Conservation (phyloP, 306 rosid species). For the Rubus parviflorus region DNA sequence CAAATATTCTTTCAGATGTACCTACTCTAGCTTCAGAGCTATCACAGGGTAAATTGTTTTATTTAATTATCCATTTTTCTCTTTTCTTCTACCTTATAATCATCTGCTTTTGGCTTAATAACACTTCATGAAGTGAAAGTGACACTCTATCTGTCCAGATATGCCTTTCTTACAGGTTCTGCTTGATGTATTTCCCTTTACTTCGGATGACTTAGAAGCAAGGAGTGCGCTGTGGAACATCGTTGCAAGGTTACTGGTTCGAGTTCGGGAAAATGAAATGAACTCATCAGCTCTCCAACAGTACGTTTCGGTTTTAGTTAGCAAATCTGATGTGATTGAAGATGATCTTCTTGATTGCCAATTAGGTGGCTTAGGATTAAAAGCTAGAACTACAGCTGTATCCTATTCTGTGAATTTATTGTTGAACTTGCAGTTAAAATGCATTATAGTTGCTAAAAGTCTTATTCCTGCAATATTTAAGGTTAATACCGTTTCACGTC, state of each 20-base stretch:
- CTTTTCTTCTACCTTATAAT: conserved; percentile 6
- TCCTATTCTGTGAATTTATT: conserved; percentile 46
- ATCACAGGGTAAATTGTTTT: conserved; percentile 50
- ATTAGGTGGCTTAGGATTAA: conserved; percentile 34
- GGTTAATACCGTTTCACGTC: not conserved
- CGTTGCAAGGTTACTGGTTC: conserved; percentile 61
- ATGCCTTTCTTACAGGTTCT: conserved; percentile 62
- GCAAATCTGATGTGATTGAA: conserved; percentile 73
- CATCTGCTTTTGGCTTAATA: not conserved
- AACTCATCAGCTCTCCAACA: conserved; percentile 47
- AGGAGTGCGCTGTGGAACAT: conserved; percentile 85
- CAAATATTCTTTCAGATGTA: conserved; percentile 78
- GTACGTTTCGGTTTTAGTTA: conserved; percentile 56
- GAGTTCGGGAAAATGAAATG: conserved; percentile 57
- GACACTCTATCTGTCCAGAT: conserved; percentile 50
- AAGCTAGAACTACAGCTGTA: conserved; percentile 71
- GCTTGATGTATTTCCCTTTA: conserved; percentile 80
- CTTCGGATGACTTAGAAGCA: conserved; percentile 79
- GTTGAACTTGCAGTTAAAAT: not conserved
- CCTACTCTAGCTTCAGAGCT: conserved; percentile 54
- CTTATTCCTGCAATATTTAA: not conserved
- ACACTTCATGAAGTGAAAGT: conserved; percentile 12
- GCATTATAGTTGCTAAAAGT: not conserved
- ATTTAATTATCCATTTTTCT: conserved; percentile 1
- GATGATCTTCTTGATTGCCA: conserved; percentile 74